Conservation (phyloP, 306 rosid species). For the Fragaria iinumae region DNA sequence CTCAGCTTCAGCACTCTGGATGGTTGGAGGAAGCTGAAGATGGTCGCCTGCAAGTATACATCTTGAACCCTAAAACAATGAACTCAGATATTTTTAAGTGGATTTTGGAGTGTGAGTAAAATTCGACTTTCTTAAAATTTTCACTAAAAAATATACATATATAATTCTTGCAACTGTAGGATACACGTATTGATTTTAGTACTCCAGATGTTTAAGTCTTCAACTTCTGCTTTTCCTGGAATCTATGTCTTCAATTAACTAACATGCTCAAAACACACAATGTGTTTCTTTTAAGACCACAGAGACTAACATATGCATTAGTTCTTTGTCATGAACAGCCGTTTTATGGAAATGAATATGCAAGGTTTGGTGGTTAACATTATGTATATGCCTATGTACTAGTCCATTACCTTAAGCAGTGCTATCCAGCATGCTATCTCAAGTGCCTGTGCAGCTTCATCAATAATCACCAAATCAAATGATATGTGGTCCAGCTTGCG, state of each 20-base stretch:
- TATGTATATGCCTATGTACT: not conserved
- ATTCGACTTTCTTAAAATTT: not conserved
- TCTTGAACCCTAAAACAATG: constrained; percentile 86
- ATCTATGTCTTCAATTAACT: not conserved
- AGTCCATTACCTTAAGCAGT: constrained; percentile 67
- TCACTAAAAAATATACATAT: not conserved
- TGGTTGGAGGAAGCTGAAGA: constrained; percentile 99
- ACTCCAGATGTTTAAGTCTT: constrained; percentile 1
- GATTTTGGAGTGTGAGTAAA: not conserved
- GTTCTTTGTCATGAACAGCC: not conserved
- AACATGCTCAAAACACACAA: not conserved
- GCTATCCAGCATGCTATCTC: constrained; percentile 98
- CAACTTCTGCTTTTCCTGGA: constrained; percentile 4
- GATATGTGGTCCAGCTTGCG: constrained; percentile 72
- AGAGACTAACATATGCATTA: constrained; percentile 5
- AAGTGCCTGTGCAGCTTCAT: constrained; percentile 99
- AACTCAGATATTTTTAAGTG: constrained; percentile 39
- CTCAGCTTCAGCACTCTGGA: constrained; percentile 99
- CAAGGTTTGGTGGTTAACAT: not conserved
- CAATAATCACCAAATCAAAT: constrained; percentile 92
- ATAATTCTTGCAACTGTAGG: no score
- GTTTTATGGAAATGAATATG: constrained; percentile 8
- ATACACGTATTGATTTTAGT: not conserved
- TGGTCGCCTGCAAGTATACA: constrained; percentile 99
- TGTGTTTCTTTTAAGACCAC: constrained; percentile 4